A percentile compares a stretch with the other conserved stretches of the same genome.
These are phyloP conservation scores for Teunomyces funiuensis DNA, from an alignment of 805 yeast species.

Conservation along the genomic window DNA sequence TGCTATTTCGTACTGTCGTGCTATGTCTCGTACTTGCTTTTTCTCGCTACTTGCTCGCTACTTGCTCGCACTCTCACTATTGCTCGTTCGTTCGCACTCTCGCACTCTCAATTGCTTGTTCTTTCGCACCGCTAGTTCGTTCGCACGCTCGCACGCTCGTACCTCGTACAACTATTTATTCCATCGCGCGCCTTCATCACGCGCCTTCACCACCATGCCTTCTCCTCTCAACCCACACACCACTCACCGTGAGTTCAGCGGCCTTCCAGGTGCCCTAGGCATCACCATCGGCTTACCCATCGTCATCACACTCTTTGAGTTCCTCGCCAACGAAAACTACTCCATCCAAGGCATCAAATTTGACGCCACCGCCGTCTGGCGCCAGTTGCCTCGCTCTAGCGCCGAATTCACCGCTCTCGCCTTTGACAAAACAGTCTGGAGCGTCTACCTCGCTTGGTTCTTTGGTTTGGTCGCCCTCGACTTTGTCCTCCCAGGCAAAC, in stretches of 20 bases:
- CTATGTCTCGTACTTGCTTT: too few relatives aligned
- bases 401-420: slow-evolving; percentile 26
- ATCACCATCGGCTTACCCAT: slow-evolving; percentile 69
- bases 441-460: slow-evolving; percentile 73
- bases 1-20: too few relatives aligned
- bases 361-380: slow-evolving; percentile 37
- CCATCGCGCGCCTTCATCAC: too few relatives aligned
- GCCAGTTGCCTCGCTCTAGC: slow-evolving; percentile 32
- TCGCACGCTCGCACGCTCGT: background rate
- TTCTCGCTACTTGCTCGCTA: too few relatives aligned
- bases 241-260: slow-evolving; percentile 70
- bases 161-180: background rate
- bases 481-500: slow-evolving; percentile 60
- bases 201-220: background rate
- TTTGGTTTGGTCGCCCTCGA: slow-evolving; percentile 62
- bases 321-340: slow-evolving; percentile 61
- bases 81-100: background rate
- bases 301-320: slow-evolving; percentile 57
- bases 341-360: slow-evolving; percentile 49
- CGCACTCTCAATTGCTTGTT: too few relatives aligned
- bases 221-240: slow-evolving; percentile 66
- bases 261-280: slow-evolving; percentile 68
- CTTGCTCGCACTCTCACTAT: too few relatives aligned
- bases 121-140: background rate
- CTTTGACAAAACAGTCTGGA: slow-evolving; percentile 55